Evolutionary conservation across 768 basidiomycete genomes (phyloP), one percentile per base, ranked within the genome.

Genomic region (Lactifluus pinguis): DNA sequence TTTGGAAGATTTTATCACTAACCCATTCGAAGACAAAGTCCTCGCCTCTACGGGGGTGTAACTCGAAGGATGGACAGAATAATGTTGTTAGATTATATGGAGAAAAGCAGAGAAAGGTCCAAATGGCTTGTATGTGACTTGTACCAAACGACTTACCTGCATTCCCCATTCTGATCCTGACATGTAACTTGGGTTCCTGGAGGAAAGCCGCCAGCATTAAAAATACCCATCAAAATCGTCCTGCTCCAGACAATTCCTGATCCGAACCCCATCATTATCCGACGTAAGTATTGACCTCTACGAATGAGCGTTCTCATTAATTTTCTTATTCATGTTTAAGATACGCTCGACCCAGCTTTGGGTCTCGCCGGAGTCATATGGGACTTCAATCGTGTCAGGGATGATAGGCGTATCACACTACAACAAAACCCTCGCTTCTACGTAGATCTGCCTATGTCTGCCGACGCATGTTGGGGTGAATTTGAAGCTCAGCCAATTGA

Each of bases 391-490:
- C 51, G 44, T 29, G 47, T 34, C 25, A 21, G 9, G 34, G 50
- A 53, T 21, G 13, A 34, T n/a, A 19, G 9, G 36, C 57, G 51
- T 10, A 59, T 59, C 34, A 53, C 50, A 3, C 51, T 59, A 14
- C 19, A 53, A 32, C 41, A 59, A n/a, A 59, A 59, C 9, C 50
- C 57, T 7, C 57, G 47, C 17, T 59, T 59, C n/a, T 59, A 59
- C 38, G 5, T 15, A 17, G 11, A 8, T 2, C 50, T 36, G 10
- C 50, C 32, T 7, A 10, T 10, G 4, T n/a, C 50, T 2, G 2
- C n/a, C 2, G 13, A 25, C 6, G 42, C 14, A 45, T 29, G 42
- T 42, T 10, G 11, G 10, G 36, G 13, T n/a, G 19, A 39, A 52
- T 59, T 59, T 9, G 34, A 29, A 17, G 29, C 15, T 5, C 6